Evolutionary conservation across 768 basidiomycete genomes (phyloP), one percentile per base, ranked within the genome.

Genomic region (Boletales sp.): DNA sequence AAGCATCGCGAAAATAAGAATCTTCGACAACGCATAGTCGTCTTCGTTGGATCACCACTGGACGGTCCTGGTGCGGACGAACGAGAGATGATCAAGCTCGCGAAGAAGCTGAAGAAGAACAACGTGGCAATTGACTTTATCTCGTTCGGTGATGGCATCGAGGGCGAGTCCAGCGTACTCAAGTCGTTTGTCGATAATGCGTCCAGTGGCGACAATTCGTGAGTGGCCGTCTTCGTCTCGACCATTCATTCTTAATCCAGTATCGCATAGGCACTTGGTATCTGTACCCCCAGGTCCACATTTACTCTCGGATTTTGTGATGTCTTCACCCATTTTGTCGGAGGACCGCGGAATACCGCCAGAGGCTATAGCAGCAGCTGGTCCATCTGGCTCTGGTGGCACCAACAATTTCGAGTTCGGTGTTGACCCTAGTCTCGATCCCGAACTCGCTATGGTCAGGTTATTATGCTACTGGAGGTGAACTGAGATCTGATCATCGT

Each of bases 1-100:
- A 99, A 99, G 68, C 97, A 99, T 68, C 78, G 97, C 50, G 92
- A 94, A 70, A 97, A 98, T 78, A 98, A 98, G 82, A 97, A 94
- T 62, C 84, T 95, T 29, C 87, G 94, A 18, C 97, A 99, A 62
- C 84, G 97, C 36, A 90, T 99, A 59, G 83, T 99, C 64, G 89
- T 92, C 39, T 97, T 98, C 58, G 86, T 94, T 47, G 94, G 85
- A 14, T 94, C 91, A 4, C 97, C 97, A 2, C 70, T 94, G n/a
- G 76, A 80, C 18, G 85, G 82, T 29, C 65, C 73, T 29, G 84
- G 76, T 8, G 81, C 85, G 11, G 86, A 90, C 51, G 88, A 91
- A 64, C 84, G 87, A 58, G 76, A 77, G 47, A 85, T 94, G 80
- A 74, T 89, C 58, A 87, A 84, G 66, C 80, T 99, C 32, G 97